phyloP scores from a whole-genome alignment of 768 basidiomycete species.

The Gymnopilus junonius region DNA sequence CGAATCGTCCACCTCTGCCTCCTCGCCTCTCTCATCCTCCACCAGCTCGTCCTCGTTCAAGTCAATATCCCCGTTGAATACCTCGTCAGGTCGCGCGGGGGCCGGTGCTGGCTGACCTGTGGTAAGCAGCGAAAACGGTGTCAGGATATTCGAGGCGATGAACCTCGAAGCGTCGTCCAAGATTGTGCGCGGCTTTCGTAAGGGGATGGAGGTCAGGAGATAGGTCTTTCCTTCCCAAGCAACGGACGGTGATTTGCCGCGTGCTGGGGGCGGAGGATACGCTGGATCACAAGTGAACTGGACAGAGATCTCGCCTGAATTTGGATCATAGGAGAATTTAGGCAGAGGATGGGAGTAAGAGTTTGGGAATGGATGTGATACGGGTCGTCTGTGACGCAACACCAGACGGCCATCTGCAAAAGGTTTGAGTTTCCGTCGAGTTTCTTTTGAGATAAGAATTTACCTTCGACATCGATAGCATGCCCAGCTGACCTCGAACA shows the following conservation, averaged over 20 bases:
- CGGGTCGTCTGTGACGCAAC: conserved; percentile 75
- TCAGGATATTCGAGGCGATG: conserved; percentile 60
- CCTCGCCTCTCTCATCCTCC: conserved; percentile 79
- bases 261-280: conserved; percentile 46
- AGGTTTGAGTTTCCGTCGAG: not conserved
- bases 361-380: conserved; percentile 81
- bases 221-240: conserved; percentile 66
- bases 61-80: conserved; percentile 71
- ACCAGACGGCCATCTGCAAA: conserved; percentile 64
- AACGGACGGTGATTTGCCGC: conserved; percentile 33
- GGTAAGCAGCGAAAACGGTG: conserved; percentile 60
- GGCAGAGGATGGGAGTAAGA: conserved; percentile 77
- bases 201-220: conserved; percentile 67
- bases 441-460: not conserved
- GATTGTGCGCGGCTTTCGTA: conserved; percentile 68
- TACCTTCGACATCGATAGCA: conserved; percentile 81
- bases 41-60: conserved; percentile 77
- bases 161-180: conserved; percentile 75
- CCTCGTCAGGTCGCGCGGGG: conserved; percentile 65
- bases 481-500: conserved; percentile 83
- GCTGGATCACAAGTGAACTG: conserved; percentile 67
- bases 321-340: conserved; percentile 60
- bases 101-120: conserved; percentile 34
- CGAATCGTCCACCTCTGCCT: conserved; percentile 80
- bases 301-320: conserved; percentile 62